phyloP scores from a whole-genome alignment of 306 rosid genomes.

The Carpinus fangiana region DNA sequence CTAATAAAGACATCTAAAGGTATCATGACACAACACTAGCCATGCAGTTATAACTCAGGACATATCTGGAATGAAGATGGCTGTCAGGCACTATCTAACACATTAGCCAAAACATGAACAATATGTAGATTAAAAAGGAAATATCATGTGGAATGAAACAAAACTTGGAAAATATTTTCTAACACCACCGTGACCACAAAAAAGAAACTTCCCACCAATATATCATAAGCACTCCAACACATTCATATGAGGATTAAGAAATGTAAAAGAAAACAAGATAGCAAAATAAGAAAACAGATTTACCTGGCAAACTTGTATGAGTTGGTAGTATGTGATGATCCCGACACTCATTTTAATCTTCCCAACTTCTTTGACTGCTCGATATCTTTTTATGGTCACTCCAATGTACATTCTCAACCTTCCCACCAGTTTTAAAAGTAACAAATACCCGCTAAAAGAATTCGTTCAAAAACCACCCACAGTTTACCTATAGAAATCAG shows the following conservation, averaged over 20 bases:
- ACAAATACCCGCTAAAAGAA: constrained; percentile 27
- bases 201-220: neutral
- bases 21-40: neutral
- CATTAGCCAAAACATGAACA: neutral
- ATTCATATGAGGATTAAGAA: neutral
- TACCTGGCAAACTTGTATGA: constrained; percentile 98
- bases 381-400: constrained; percentile 51
- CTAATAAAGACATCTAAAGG: neutral
- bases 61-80: neutral
- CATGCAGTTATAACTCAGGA: neutral
- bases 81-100: neutral
- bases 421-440: constrained; percentile 39
- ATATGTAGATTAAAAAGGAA: neutral
- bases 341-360: constrained; percentile 89
- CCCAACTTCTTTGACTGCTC: constrained; percentile 68
- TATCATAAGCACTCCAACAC: neutral
- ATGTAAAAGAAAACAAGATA: neutral
- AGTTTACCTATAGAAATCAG: constrained; percentile 40
- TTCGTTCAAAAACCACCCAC: constrained; percentile 28
- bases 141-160: neutral
- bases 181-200: neutral
- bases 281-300: neutral
- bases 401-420: constrained; percentile 82
- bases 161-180: neutral
- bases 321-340: constrained; percentile 70